Percentiles rank a stretch among this genome's conserved stretches.
phyloP scores from a whole-genome alignment of 495 filamentous ascomycete species.

The Penicillium simplicissimum region DNA sequence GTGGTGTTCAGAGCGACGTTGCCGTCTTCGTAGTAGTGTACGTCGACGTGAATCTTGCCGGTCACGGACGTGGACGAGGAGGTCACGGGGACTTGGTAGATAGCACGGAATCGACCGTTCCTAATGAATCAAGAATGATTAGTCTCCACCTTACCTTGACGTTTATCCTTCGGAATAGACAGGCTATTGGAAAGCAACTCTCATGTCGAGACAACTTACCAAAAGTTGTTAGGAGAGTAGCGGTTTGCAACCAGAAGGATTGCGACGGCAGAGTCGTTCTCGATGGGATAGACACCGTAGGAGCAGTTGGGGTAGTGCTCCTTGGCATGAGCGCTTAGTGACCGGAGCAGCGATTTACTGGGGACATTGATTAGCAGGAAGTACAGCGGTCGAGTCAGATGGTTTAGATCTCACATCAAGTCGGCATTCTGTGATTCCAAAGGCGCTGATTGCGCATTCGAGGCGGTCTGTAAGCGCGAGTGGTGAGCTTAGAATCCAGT shows the following conservation, averaged over 20 bases:
- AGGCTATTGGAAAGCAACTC: not conserved
- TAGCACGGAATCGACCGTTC: constrained; percentile 94
- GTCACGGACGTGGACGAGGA: constrained; percentile 53
- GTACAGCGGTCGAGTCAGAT: not conserved
- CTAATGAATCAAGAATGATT: constrained; percentile 39
- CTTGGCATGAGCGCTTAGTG: constrained; percentile 69
- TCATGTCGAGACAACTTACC: constrained; percentile 51
- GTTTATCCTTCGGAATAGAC: too few species aligned
- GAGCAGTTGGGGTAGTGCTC: constrained; percentile 89
- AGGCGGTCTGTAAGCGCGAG: constrained; percentile 65
- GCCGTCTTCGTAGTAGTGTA: constrained; percentile 99
- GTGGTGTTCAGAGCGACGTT: constrained; percentile 89
- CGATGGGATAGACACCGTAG: constrained; percentile 75
- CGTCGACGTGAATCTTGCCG: constrained; percentile 56
- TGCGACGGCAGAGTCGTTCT: constrained; percentile 72
- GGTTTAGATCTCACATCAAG: constrained; percentile 61
- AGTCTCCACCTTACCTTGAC: not conserved
- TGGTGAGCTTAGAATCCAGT: constrained; percentile 11
- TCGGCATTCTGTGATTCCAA: constrained; percentile 77
- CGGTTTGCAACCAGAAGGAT: constrained; percentile 89
- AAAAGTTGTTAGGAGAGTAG: constrained; percentile 97
- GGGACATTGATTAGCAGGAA: not conserved
- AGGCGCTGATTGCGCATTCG: constrained; percentile 74
- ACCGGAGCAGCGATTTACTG: constrained; percentile 72
- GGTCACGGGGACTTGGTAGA: constrained; percentile 68